Base-by-base conservation (phyloP, 371 early-diverging fungal genomes). In the Mucor lusitanicus region DNA sequence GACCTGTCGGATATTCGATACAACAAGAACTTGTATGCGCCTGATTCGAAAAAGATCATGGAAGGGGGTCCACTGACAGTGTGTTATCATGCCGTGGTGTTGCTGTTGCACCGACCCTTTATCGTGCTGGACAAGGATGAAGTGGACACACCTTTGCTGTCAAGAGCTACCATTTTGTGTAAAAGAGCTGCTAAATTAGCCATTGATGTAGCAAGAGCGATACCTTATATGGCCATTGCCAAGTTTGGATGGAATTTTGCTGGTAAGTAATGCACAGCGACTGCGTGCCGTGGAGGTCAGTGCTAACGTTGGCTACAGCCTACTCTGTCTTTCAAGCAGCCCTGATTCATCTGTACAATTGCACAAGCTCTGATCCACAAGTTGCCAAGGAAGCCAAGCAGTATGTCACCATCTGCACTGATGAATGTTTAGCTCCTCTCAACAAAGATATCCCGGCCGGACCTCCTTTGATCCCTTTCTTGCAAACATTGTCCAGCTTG, bases 71-170 rank as follows among this genome's bases (percentile, higher is more conserved):
- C 82, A 3, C 30, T 88, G 23, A 84, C 80, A 9, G 67, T 75
- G 2, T 80, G 77, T 42, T 80, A 74, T 54, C 65, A 73, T 60
- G 72, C 73, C 17, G 73, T 80, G 12, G 66, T 72, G 7, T 73
- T 86, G 11, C 58, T 88, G 50, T 62, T 88, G 15, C 84, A 88
- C 63, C 72, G 87, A 21, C 88, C 86, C 0, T 88, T 78, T 53
- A 70, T 81, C 44, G 63, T 64, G 17, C 33, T 64, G 17, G 70
- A 72, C 9, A 62, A 64, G 12, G 59, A 63, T 33, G 61, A 59
- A 15, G 37, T 67, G 32, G 58, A 61, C 32, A 39, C 58, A 21
- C 59, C 64, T 27, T 69, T 59, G 12, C 71, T 63, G 33, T n/a
- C 56, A 46, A 68, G 75, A 42, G 71, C 78, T 15, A 27, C 68